phyloP scores from a whole-genome alignment of 495 filamentous ascomycete species.

The Collariella sp. region DNA sequence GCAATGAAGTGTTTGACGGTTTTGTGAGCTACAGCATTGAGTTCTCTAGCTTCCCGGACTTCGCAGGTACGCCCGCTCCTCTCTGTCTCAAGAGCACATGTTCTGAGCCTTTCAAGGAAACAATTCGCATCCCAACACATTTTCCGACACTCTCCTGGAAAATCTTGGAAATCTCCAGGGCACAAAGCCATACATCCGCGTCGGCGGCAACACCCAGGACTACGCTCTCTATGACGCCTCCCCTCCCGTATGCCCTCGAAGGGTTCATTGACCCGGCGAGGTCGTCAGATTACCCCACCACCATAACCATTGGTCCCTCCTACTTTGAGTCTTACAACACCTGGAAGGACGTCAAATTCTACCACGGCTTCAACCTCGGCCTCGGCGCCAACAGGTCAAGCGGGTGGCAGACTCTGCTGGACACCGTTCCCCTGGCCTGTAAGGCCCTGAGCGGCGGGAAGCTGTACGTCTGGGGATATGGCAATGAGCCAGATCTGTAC shows the following conservation, averaged over 20 bases:
- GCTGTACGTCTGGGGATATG: slow-evolving; percentile 53
- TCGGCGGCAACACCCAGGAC: slow-evolving; percentile 57
- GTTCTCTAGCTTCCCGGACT: slow-evolving; percentile 54
- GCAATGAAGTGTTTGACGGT: slow-evolving; percentile 38
- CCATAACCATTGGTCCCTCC: slow-evolving; percentile 50
- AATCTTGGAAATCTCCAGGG: slow-evolving; percentile 43
- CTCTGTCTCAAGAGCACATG: background rate
- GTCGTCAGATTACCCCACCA: slow-evolving; percentile 53
- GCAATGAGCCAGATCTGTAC: slow-evolving; percentile 62
- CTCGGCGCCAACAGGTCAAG: slow-evolving; percentile 46
- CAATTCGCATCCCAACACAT: slow-evolving; percentile 43
- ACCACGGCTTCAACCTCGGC: slow-evolving; percentile 56
- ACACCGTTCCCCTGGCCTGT: slow-evolving; percentile 51
- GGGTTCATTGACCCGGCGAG: slow-evolving; percentile 43
- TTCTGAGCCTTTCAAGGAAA: slow-evolving; percentile 32
- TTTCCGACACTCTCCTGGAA: slow-evolving; percentile 48
- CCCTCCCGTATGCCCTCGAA: slow-evolving; percentile 43
- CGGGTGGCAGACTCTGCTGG: slow-evolving; percentile 44
- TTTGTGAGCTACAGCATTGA: slow-evolving; percentile 56
- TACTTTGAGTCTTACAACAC: slow-evolving; percentile 60
- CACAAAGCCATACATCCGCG: slow-evolving; percentile 49
- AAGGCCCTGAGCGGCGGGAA: slow-evolving; percentile 44
- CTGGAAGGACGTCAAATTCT: slow-evolving; percentile 48
- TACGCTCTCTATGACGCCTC: slow-evolving; percentile 52
- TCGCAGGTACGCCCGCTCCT: slow-evolving; percentile 43